Conservation (phyloP, 495 filamentous ascomycete species). For the Astrocystis sublimbata region DNA sequence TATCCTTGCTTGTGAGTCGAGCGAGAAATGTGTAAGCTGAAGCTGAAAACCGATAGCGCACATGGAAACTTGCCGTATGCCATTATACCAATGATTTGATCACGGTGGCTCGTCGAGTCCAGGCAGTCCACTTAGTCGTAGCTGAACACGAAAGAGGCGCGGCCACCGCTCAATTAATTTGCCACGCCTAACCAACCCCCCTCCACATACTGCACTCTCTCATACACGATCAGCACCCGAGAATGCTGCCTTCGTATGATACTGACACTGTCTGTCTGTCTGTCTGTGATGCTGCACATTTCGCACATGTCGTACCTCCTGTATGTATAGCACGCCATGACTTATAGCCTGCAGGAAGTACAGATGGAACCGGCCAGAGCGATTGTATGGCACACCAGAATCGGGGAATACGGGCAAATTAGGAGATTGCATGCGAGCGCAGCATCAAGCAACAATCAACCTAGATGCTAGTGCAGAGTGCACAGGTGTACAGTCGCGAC, state of each 20-base stretch:
- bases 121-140: neutral
- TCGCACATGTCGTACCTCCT: neutral
- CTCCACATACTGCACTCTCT: neutral
- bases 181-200: too few relatives aligned
- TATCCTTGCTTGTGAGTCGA: neutral
- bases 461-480: slow-evolving; percentile 5
- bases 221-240: neutral
- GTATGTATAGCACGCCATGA: neutral
- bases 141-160: neutral
- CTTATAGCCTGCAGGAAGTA: neutral
- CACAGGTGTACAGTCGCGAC: neutral
- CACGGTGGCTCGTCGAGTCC: neutral
- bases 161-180: neutral
- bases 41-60: slow-evolving; percentile 14
- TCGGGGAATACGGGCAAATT: neutral
- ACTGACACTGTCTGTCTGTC: too few relatives aligned
- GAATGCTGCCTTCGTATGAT: neutral
- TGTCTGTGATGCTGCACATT: neutral
- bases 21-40: neutral
- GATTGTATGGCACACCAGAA: neutral
- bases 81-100: neutral
- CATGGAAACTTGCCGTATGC: neutral
- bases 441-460: neutral
- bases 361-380: neutral
- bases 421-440: neutral